These are phyloP conservation scores for Pulveroboletus sp. DNA, from an alignment of 768 basidiomycete genomes.

Conservation along the genomic window DNA sequence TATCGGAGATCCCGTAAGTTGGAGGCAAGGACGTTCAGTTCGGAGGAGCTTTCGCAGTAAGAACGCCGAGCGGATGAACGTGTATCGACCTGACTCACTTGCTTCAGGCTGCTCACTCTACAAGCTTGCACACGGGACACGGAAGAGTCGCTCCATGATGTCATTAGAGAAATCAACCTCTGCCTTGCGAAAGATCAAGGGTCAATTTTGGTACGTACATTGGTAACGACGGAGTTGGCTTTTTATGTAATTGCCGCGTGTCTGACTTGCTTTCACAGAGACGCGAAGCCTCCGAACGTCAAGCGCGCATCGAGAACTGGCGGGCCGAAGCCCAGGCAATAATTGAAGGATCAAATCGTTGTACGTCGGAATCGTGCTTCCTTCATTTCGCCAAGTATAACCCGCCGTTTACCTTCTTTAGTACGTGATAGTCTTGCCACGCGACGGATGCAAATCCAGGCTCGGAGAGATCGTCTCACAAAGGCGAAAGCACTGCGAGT, in stretches of 20 bases:
- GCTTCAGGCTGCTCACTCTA: conserved; percentile 46
- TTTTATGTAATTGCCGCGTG: conserved; percentile 25
- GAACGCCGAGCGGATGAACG: conserved; percentile 21
- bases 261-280: conserved; percentile 41
- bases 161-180: conserved; percentile 46
- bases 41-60: conserved; percentile 72
- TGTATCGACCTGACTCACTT: neutral
- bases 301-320: conserved; percentile 52
- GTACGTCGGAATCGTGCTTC: conserved; percentile 37
- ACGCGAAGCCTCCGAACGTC: conserved; percentile 65
- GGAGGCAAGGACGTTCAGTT: conserved; percentile 47
- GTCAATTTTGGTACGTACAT: conserved; percentile 38
- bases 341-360: conserved; percentile 40
- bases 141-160: conserved; percentile 44
- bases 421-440: conserved; percentile 42
- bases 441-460: conserved; percentile 41
- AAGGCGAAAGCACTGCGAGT: conserved; percentile 40
- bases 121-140: conserved; percentile 52
- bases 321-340: conserved; percentile 40
- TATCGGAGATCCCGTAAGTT: conserved; percentile 25
- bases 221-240: conserved; percentile 2
- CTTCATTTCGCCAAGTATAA: conserved; percentile 18
- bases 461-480: conserved; percentile 45
- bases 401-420: conserved; percentile 23
- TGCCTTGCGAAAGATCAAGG: conserved; percentile 41